Conservation (phyloP, 1,139 yeast genomes). For the Scheffersomyces stambukii region DNA sequence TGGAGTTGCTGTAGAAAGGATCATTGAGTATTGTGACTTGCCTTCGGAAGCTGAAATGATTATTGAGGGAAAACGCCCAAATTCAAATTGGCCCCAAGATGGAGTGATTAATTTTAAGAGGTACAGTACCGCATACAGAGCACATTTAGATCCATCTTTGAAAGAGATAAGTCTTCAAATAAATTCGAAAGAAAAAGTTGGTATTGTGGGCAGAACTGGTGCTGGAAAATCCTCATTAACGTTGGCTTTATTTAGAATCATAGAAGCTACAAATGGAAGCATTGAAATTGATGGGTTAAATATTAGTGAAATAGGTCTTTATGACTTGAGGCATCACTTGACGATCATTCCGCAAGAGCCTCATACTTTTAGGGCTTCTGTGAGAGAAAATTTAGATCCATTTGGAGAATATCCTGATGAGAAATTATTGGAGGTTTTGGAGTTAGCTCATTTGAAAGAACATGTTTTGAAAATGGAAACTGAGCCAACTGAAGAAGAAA, state of each 20-base stretch:
- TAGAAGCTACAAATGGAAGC: constrained; percentile 26
- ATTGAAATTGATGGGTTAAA: constrained; percentile 47
- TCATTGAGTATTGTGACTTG: constrained; percentile 28
- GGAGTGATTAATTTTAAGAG: constrained; percentile 26
- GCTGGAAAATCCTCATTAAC: constrained; percentile 35
- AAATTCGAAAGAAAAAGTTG: constrained; percentile 27
- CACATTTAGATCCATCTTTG: constrained; percentile 30
- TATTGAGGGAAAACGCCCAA: constrained; percentile 20
- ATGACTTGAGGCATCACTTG: constrained; percentile 50
- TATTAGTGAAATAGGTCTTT: constrained; percentile 43
- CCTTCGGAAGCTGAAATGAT: constrained; percentile 25
- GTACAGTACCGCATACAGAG: constrained; percentile 29
- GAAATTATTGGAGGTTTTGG: constrained; percentile 52
- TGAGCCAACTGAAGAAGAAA: constrained; percentile 17
- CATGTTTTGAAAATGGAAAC: constrained; percentile 34
- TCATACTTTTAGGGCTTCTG: constrained; percentile 61
- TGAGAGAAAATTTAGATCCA: constrained; percentile 62
- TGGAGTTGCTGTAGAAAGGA: constrained; percentile 29
- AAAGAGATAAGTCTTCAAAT: constrained; percentile 21
- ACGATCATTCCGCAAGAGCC: constrained; percentile 72
- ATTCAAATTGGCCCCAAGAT: constrained; percentile 22
- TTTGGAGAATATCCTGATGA: constrained; percentile 46
- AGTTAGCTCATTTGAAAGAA: constrained; percentile 49
- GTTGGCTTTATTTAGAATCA: constrained; percentile 29
- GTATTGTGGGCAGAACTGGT: constrained; percentile 36